Evolutionary conservation across 2,329 filamentous ascomycete species (phyloP).

Genomic region (Calonectria leucothoes): DNA sequence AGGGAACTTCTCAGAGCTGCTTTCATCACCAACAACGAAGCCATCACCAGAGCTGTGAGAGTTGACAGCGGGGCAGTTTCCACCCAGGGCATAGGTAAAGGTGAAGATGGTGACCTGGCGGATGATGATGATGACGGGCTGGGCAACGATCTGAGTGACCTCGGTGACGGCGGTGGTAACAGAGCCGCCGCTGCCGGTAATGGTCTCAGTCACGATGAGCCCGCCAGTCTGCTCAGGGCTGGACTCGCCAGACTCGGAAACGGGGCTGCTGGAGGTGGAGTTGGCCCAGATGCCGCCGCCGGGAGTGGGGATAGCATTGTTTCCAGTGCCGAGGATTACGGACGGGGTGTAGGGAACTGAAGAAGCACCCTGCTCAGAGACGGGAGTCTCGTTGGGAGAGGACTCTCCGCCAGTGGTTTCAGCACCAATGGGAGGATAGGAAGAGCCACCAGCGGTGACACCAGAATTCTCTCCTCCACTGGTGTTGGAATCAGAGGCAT

Average conservation of each 20-base stretch:
- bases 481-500: not conserved
- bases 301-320: conserved; percentile 11
- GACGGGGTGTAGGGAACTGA: conserved; percentile 1
- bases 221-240: conserved; percentile 14
- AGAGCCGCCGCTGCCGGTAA: conserved; percentile 5
- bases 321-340: conserved; percentile 25
- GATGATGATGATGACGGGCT: conserved; percentile 19
- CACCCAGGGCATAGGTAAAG: conserved; percentile 35
- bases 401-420: conserved; percentile 21
- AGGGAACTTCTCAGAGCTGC: conserved; percentile 33
- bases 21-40: conserved; percentile 35
- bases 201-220: conserved; percentile 9
- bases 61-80: conserved; percentile 41
- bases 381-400: conserved; percentile 3
- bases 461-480: conserved; percentile 6
- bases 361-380: conserved; percentile 3
- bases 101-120: conserved; percentile 28
- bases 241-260: not conserved
- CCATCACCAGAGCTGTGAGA: conserved; percentile 31
- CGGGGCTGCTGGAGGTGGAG: not conserved
- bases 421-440: conserved; percentile 6
- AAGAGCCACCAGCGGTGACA: conserved; percentile 18
- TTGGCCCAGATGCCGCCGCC: conserved; percentile 1
- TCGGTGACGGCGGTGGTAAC: conserved; percentile 17
- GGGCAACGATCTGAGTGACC: conserved; percentile 21